Evolutionary conservation across 2,329 filamentous ascomycete genomes (phyloP), one percentile per base, ranked within the genome.

Genomic region (Pseudogymnoascus sp.): DNA sequence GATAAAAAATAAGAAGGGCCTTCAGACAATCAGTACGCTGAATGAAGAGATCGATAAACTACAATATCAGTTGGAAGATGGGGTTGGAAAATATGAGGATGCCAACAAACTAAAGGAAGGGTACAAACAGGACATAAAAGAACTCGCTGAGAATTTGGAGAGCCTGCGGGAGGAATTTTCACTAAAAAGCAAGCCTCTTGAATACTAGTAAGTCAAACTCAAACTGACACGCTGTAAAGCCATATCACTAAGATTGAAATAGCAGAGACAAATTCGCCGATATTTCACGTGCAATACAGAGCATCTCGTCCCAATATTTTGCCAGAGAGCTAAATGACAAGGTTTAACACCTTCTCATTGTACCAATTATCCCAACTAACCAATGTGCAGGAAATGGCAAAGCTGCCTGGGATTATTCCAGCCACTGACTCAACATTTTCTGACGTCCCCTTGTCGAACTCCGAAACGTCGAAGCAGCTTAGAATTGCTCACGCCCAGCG

Each of bases 101-200:
- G n/a, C 53, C 15, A n/a, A 60, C 7, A 29, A 44, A 40, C 42
- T 21, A 29, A 62, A 66, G 23, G 53, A 37, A 17, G 64, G 59
- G 17, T 62, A 62, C 33, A 67, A 59, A 42, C 44, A 31, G n/a
- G 62, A 65, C 9, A 63, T 61, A 23, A 40, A 65, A 37, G 37
- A 42, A 33, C 61, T 61, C 21, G 56, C 61, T 61, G 62, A 15
- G 46, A 59, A 64, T 46, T 61, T 66, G 17, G 21, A 60, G 9
- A 60, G 42, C 13, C 56, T 67, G 17, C 61, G 65, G 42, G 46
- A 64, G 29, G 66, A 66, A 38, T 67, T 67, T 61, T 61, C 60
- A 31, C 53, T 64, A 29, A 64, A 33, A 26, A 60, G 23, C 19
- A 37, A 64, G 35, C 19, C 62, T n/a, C 10, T 40, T 15, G 62